Base-by-base conservation (phyloP, 1,284 basidiomycete species). In the Boletus semigastroideus region DNA sequence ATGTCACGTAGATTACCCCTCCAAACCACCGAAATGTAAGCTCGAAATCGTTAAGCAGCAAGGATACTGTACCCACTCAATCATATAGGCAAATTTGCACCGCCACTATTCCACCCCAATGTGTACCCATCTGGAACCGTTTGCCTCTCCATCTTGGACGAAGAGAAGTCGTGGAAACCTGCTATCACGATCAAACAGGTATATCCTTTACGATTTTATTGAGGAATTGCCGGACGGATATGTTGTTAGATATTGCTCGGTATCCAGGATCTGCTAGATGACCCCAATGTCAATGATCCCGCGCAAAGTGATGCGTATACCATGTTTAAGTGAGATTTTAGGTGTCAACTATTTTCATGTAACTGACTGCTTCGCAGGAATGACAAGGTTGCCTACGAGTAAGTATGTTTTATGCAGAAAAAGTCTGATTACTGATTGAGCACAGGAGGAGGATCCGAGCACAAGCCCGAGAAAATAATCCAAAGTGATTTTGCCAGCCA, bases 141-240 rank as follows among this genome's bases (percentile, higher is more conserved):
- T 46, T 99, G 97, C 70, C 79, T 99, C 20, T 98, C 94, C 14
- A 99, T 99, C 67, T 75, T 99, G 37, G 96, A 99, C 68, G 97
- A 99, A 70, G 97, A 99, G 73, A 99, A 99, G 73, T 89, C 87
- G 6, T 99, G 97, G 97, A 98, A 98, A 71, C 94, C 97, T 11
- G 91, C 94, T 2, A 98, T 99, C 64, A 99, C 95, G 2, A 94
- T 99, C 74, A 99, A 99, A 72, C 95, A 98, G 81, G 94, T 92
- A 37, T 42, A 80, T 66, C 11, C 34, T 41, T 37, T 2, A 17
- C 20, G 39, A 48, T 34, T 27, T 49, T 11, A 41, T 47, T 6
- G n/a, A 52, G 33, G 22, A 28, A 46, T 27, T 20, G 31, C 44
- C 41, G 16, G 30, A 47, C 44, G 30, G 38, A 28, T 44, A 19